Evolutionary conservation across 1,284 basidiomycete genomes (phyloP).

Genomic region (Xerocomus amazonicus): DNA sequence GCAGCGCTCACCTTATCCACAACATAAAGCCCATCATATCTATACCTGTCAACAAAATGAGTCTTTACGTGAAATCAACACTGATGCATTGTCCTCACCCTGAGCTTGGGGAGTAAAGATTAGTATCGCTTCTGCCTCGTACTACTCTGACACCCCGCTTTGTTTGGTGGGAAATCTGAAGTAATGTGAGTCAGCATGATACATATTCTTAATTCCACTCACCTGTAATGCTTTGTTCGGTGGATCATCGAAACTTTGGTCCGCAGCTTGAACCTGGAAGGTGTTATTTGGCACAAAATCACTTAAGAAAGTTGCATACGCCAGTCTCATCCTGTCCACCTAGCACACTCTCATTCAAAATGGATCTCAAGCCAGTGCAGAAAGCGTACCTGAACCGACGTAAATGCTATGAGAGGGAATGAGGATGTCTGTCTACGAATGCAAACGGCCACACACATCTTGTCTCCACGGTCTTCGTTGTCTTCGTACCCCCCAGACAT

Average conservation of each 20-base stretch:
- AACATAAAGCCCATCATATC: constrained; percentile 46
- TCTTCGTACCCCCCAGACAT: constrained; percentile 42
- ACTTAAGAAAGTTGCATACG: constrained; percentile 14
- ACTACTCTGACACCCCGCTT: constrained; percentile 40
- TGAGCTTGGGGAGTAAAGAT: constrained; percentile 31
- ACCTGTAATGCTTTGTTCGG: constrained; percentile 36
- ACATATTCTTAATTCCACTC: not conserved
- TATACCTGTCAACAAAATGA: constrained; percentile 32
- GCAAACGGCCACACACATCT: constrained; percentile 31
- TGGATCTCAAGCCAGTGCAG: not conserved
- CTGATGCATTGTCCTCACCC: constrained; percentile 28
- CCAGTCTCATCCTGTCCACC: constrained; percentile 23
- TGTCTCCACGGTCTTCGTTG: constrained; percentile 37
- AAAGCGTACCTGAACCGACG: constrained; percentile 34
- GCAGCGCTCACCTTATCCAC: constrained; percentile 29
- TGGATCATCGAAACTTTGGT: constrained; percentile 36
- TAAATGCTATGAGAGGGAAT: constrained; percentile 33
- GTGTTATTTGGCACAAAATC: not conserved
- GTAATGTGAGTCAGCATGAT: not conserved
- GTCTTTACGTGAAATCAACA: not conserved
- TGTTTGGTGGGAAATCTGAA: constrained; percentile 32
- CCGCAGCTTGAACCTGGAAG: constrained; percentile 23
- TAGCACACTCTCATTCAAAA: constrained; percentile 5
- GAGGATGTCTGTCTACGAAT: not conserved
- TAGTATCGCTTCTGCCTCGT: constrained; percentile 31